A percentile compares a stretch with the other conserved stretches of the same genome.
phyloP scores from a whole-genome alignment of 768 basidiomycete genomes.

The Cyathus striatus region DNA sequence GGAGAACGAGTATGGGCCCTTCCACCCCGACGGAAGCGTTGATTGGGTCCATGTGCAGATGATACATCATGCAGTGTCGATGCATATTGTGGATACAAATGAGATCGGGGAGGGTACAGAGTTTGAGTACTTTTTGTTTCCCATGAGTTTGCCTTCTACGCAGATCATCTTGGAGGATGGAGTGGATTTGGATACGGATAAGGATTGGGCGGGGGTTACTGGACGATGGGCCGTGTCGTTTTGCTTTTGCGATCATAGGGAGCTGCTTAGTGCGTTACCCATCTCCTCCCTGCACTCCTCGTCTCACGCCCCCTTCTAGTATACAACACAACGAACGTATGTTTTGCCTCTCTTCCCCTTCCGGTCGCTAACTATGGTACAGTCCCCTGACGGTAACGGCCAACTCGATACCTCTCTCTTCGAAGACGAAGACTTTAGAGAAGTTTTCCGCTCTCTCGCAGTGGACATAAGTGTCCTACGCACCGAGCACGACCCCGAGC shows the following conservation, averaged over 20 bases:
- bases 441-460: constrained; percentile 45
- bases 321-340: constrained; percentile 38
- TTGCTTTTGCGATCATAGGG: constrained; percentile 65
- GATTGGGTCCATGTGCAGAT: constrained; percentile 59
- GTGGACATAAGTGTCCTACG: constrained; percentile 39
- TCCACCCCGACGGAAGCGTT: constrained; percentile 39
- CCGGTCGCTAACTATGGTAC: neutral
- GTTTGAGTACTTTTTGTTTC: constrained; percentile 31
- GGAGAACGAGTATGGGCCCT: constrained; percentile 54
- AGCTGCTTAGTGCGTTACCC: constrained; percentile 49
- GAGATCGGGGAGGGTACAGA: constrained; percentile 24
- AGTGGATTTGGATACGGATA: constrained; percentile 26
- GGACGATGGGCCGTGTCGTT: constrained; percentile 63
- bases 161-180: constrained; percentile 42
- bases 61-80: constrained; percentile 51
- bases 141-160: constrained; percentile 48
- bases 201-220: constrained; percentile 56
- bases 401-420: constrained; percentile 43
- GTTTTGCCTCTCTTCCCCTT: constrained; percentile 6
- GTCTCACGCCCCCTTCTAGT: constrained; percentile 20
- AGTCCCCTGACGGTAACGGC: constrained; percentile 12
- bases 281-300: constrained; percentile 2
- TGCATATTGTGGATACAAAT: constrained; percentile 48
- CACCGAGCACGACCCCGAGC: constrained; percentile 36
- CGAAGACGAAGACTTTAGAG: constrained; percentile 42